phyloP scores from a whole-genome alignment of 2,329 filamentous ascomycete genomes.

The Arthrobotrys conoides region DNA sequence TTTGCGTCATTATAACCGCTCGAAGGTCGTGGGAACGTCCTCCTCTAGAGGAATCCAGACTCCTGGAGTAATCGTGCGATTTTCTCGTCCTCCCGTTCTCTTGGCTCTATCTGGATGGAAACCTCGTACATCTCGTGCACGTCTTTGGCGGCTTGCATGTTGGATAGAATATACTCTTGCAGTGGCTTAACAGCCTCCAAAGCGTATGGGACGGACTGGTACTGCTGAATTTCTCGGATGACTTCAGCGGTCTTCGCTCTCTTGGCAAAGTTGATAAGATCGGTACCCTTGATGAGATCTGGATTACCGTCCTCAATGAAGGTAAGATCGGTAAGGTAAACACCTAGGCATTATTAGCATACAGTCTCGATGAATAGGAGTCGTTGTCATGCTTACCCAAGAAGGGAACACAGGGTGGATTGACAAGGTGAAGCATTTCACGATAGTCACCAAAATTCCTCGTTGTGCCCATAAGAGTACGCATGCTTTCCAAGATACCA shows the following conservation, averaged over 20 bases:
- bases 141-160: conserved; percentile 94
- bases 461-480: conserved; percentile 93
- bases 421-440: conserved; percentile 90
- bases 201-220: conserved; percentile 96
- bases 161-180: conserved; percentile 95
- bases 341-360: conserved; percentile 72
- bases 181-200: conserved; percentile 90
- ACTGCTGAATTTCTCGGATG: conserved; percentile 98
- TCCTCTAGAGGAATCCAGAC: conserved; percentile 64
- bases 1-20: conserved; percentile 53
- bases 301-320: conserved; percentile 99
- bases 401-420: conserved; percentile 97
- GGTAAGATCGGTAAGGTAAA: conserved; percentile 95
- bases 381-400: conserved; percentile 76
- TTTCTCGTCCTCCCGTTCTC: conserved; percentile 98
- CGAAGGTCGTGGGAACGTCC: conserved; percentile 50
- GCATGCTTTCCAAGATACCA: conserved; percentile 87
- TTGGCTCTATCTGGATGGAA: conserved; percentile 90
- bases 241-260: conserved; percentile 97
- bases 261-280: conserved; percentile 98
- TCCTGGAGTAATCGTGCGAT: conserved; percentile 81
- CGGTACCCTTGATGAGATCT: conserved; percentile 94
- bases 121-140: conserved; percentile 99
- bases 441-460: conserved; percentile 99
- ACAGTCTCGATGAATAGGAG: not conserved